Percentiles rank a stretch among this genome's conserved stretches.
Evolutionary conservation across 306 rosid genomes (phyloP).

Genomic region (Arachis stenosperma): DNA sequence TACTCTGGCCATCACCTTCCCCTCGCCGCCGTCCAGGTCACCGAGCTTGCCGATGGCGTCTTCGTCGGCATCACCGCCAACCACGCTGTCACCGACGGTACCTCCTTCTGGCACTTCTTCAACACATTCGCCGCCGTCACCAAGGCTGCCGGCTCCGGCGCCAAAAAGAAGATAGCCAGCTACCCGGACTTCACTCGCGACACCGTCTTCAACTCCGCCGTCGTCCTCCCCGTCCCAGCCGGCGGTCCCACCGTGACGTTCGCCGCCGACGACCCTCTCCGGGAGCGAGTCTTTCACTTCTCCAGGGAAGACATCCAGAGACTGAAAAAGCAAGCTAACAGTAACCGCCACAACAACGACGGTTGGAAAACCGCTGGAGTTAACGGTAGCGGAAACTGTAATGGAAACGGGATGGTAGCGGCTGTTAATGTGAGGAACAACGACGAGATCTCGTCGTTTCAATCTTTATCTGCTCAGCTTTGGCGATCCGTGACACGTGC

Average conservation of each 20-base stretch:
- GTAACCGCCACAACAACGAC: slow-evolving; percentile 45
- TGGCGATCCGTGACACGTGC: slow-evolving; percentile 92
- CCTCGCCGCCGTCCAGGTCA: slow-evolving; percentile 73
- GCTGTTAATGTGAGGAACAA: slow-evolving; percentile 3
- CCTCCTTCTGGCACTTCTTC: slow-evolving; percentile 94
- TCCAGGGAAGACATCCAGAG: slow-evolving; percentile 53
- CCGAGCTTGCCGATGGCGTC: slow-evolving; percentile 76
- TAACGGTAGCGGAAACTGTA: slow-evolving; percentile 35
- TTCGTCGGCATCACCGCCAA: slow-evolving; percentile 75
- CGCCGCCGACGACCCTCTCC: slow-evolving; percentile 51
- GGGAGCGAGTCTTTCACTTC: slow-evolving; percentile 82
- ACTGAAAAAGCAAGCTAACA: slow-evolving; percentile 51
- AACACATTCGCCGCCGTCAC: slow-evolving; percentile 79
- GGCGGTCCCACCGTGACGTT: slow-evolving; percentile 77
- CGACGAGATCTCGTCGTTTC: slow-evolving; percentile 84
- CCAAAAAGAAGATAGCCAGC: slow-evolving; percentile 51
- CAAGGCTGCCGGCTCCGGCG: slow-evolving; percentile 33
- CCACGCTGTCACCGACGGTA: slow-evolving; percentile 78
- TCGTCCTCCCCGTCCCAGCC: slow-evolving; percentile 56
- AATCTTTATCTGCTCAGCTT: slow-evolving; percentile 78
- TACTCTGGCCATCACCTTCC: slow-evolving; percentile 71
- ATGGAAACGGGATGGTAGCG: slow-evolving; percentile 14
- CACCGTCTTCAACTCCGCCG: slow-evolving; percentile 63
- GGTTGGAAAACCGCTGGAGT: slow-evolving; percentile 51
- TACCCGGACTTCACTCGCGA: slow-evolving; percentile 61